These are phyloP conservation scores for Paramyrothecium roridum DNA, from an alignment of 2,329 filamentous ascomycete species.

Conservation along the genomic window DNA sequence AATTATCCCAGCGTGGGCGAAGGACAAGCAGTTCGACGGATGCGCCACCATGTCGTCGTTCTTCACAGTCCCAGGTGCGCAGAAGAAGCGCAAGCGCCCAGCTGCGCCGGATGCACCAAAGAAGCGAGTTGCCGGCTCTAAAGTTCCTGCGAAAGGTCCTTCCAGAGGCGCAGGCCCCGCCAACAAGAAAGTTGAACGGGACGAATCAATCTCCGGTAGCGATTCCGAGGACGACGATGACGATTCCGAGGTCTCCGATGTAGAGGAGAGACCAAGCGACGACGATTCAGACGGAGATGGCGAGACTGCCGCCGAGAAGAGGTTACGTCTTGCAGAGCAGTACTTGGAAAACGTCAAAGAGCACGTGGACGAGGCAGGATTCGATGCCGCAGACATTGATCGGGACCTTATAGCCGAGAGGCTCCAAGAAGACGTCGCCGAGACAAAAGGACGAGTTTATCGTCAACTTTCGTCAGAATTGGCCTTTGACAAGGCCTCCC, in stretches of 20 bases:
- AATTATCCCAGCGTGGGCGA: constrained; percentile 23
- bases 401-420: constrained; percentile 87
- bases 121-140: constrained; percentile 53
- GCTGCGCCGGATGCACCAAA: constrained; percentile 53
- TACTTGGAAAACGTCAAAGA: constrained; percentile 88
- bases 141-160: constrained; percentile 36
- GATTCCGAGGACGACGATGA: constrained; percentile 69
- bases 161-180: constrained; percentile 34
- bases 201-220: constrained; percentile 84
- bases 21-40: constrained; percentile 19
- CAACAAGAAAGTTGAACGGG: constrained; percentile 47
- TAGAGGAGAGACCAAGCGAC: constrained; percentile 39
- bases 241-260: constrained; percentile 50
- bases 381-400: constrained; percentile 93
- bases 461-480: constrained; percentile 72
- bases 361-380: constrained; percentile 77
- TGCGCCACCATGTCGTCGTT: constrained; percentile 79
- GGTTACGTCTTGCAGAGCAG: constrained; percentile 82
- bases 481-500: constrained; percentile 63
- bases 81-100: constrained; percentile 84
- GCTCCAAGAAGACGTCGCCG: constrained; percentile 86
- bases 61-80: constrained; percentile 83
- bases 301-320: constrained; percentile 86
- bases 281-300: constrained; percentile 60
- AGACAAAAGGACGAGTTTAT: constrained; percentile 87